phyloP scores from a whole-genome alignment of 768 basidiomycete species.

The Mycena maculata region DNA sequence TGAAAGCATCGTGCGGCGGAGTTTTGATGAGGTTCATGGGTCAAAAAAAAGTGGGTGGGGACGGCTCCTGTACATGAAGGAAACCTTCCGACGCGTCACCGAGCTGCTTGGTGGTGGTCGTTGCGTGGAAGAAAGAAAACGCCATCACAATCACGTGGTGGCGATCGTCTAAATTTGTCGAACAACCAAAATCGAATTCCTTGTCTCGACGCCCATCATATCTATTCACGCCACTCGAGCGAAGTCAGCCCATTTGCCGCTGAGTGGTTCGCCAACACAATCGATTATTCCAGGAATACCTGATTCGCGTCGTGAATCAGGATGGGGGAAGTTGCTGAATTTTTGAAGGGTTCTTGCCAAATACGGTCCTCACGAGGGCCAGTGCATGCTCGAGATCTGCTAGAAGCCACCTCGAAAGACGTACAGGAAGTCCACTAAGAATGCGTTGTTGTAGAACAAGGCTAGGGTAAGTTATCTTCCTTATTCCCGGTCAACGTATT shows the following conservation, averaged over 20 bases:
- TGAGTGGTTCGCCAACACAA: constrained; percentile 18
- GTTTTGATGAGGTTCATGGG: constrained; percentile 13
- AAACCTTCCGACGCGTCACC: too few species aligned
- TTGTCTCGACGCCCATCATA: too few species aligned
- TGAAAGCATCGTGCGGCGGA: constrained; percentile 19
- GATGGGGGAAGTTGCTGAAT: neutral
- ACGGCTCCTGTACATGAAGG: too few species aligned
- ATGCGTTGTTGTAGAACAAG: constrained; percentile 1
- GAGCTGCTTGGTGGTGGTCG: too few species aligned
- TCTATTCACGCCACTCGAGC: constrained; percentile 16
- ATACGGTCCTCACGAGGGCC: neutral
- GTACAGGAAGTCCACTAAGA: neutral
- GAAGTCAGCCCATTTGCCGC: constrained; percentile 6
- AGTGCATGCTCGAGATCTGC: neutral
- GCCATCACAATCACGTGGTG: constrained; percentile 3
- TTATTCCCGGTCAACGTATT: too few species aligned
- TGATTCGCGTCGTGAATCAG: neutral
- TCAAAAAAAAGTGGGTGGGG: too few species aligned
- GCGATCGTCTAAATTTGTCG: neutral
- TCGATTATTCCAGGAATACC: constrained; percentile 16
- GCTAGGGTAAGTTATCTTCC: neutral
- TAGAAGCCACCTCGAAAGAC: constrained; percentile 1
- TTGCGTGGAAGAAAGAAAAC: neutral
- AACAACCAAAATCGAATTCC: too few species aligned
- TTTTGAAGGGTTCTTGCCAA: neutral